Evolutionary conservation across 352 stramenopile species (phyloP).

Genomic region (Phytopythium kandeliae): DNA sequence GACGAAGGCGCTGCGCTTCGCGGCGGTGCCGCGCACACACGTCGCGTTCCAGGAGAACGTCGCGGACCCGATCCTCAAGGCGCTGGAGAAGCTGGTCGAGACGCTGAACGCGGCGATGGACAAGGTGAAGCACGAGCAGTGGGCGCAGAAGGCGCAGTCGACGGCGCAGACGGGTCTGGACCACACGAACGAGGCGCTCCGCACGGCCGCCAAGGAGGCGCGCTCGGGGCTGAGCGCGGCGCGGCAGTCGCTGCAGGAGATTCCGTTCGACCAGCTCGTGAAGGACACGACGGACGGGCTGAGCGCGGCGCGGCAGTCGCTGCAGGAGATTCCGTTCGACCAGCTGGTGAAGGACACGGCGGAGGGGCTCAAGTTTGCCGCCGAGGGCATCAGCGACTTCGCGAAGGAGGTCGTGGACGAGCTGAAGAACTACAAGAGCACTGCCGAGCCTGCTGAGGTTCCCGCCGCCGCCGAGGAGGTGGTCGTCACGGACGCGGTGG

Average conservation of each 20-base stretch:
- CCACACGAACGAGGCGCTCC: constrained; percentile 61
- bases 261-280: constrained; percentile 77
- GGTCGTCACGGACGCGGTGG: constrained; percentile 16
- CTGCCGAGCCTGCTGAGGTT: constrained; percentile 19
- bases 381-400: constrained; percentile 68
- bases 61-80: constrained; percentile 72
- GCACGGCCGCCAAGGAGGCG: constrained; percentile 46
- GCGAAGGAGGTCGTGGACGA: constrained; percentile 73
- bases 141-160: constrained; percentile 38
- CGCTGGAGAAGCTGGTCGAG: constrained; percentile 77
- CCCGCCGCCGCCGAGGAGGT: constrained; percentile 22
- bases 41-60: constrained; percentile 77
- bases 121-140: constrained; percentile 80
- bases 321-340: constrained; percentile 84
- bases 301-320: constrained; percentile 34
- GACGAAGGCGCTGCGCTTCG: constrained; percentile 60
- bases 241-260: constrained; percentile 64
- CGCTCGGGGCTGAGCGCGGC: constrained; percentile 45
- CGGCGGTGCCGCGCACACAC: constrained; percentile 48
- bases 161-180: constrained; percentile 44
- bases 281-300: constrained; percentile 69
- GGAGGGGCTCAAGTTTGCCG: constrained; percentile 71
- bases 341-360: constrained; percentile 74
- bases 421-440: constrained; percentile 50
- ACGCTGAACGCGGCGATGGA: constrained; percentile 73